Percentiles rank a stretch among this genome's conserved stretches.
phyloP scores from a whole-genome alignment of 164 flowering plant genomes.

The Chloranthus sessilifolius region DNA sequence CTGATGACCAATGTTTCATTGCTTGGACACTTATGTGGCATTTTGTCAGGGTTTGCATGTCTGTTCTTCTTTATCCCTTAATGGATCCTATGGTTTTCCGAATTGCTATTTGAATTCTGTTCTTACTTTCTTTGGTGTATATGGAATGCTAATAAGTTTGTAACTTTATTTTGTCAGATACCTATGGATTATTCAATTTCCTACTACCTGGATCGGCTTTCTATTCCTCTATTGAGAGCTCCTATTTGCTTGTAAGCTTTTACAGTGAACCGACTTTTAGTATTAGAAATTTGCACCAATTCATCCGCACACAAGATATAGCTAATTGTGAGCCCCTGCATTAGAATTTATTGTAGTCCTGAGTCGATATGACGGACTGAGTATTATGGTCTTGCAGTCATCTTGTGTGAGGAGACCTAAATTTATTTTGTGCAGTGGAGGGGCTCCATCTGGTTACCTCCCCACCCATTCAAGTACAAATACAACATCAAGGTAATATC shows the following conservation, averaged over 20 bases:
- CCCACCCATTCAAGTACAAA: slow-evolving; percentile 72
- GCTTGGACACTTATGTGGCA: slow-evolving; percentile 97
- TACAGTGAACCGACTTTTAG: too few species aligned
- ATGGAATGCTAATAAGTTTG: slow-evolving; percentile 6
- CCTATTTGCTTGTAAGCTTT: slow-evolving; percentile 73
- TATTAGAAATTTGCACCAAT: too few species aligned
- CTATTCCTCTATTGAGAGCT: slow-evolving; percentile 69
- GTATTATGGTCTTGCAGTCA: slow-evolving; percentile 43
- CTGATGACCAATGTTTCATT: slow-evolving; percentile 90
- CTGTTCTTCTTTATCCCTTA: slow-evolving; percentile 19
- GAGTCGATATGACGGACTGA: neutral
- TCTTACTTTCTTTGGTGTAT: neutral
- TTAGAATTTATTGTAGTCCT: neutral
- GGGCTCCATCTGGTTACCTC: slow-evolving; percentile 54
- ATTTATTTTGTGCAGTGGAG: slow-evolving; percentile 86
- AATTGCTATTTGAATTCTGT: neutral
- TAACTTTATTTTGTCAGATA: slow-evolving; percentile 44
- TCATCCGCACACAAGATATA: too few species aligned
- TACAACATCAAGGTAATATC: slow-evolving; percentile 51
- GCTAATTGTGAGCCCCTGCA: neutral
- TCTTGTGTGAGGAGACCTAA: slow-evolving; percentile 81
- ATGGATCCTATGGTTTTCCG: neutral
- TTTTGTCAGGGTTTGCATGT: slow-evolving; percentile 98
- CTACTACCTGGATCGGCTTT: slow-evolving; percentile 78
- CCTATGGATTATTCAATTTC: slow-evolving; percentile 67